Base-by-base conservation (phyloP, 305 asterid genomes). In the Withania somnifera region DNA sequence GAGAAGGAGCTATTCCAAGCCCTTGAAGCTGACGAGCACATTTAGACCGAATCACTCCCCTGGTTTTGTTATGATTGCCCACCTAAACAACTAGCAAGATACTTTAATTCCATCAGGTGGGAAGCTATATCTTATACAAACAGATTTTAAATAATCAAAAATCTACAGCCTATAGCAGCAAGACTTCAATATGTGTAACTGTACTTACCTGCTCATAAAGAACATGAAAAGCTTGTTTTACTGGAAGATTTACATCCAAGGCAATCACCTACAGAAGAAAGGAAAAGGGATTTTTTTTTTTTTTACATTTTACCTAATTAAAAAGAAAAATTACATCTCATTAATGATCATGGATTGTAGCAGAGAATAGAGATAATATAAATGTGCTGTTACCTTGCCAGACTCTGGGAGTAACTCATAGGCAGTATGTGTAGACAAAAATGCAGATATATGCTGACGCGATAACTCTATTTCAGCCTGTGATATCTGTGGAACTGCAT, bases 371-470 rank as follows among this genome's bases (percentile, higher is more conserved):
- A 75, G 26, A 50, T 11, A 26, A 28, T 45, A 75, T 68, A 28
- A 76, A 22, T 20, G 68, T 61, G 66, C 36, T 80, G 67, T 61
- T 40, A 91, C 95, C 95, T 90, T 91, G 86, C 95, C 95, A 85
- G 95, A 91, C 75, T 91, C 95, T 1, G 95, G 95, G 75, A 91
- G 95, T 84, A 91, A 86, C 87, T 89, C 95, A 85, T 90, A 90
- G 22, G 92, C 95, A 82, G 92, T 87, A 86, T 89, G 94, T 22
- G 88, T 80, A 82, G 94, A 86, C 90, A 91, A 87, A 87, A 91
- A 91, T 47, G 83, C 85, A 68, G 94, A 86, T 81, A 91, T 90
- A 53, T 93, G 94, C 36, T 84, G 89, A 80, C 89, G 88, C 52
- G 94, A 91, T 67, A 88, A 84, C 76, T 89, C 92, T 66, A 91